Conservation (phyloP, 73 alveolate genomes). For the Tetrahymena borealis region DNA sequence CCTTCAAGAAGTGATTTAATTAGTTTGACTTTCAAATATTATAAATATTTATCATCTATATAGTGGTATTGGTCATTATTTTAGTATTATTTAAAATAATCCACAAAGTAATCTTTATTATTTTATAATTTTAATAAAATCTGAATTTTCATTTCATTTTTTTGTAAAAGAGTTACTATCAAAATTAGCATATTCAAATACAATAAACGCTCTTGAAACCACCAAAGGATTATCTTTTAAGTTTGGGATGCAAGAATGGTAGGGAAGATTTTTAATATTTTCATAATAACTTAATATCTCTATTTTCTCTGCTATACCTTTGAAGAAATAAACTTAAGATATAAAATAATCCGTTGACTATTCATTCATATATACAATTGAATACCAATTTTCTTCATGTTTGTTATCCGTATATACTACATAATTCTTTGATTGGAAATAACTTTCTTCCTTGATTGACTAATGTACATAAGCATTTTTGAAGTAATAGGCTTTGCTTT, state of each 20-base stretch:
- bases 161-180: not conserved
- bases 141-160: not conserved
- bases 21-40: not conserved
- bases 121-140: too few relatives aligned
- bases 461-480: too few relatives aligned
- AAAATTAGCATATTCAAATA: not conserved
- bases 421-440: too few relatives aligned
- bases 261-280: not conserved
- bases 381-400: too few relatives aligned
- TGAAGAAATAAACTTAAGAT: not conserved
- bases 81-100: not conserved
- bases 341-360: too few relatives aligned
- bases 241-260: not conserved
- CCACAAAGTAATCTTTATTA: not conserved
- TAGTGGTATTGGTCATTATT: not conserved
- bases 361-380: too few relatives aligned
- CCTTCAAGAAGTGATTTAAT: not conserved
- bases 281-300: not conserved
- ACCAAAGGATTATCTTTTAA: not conserved
- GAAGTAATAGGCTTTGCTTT: too few relatives aligned
- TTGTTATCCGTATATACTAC: too few relatives aligned
- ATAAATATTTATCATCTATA: not conserved
- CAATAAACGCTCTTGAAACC: not conserved
- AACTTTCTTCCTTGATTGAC: too few relatives aligned
- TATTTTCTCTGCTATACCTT: not conserved